Conservation (phyloP, 2,329 filamentous ascomycete genomes). For the Sarocladium oryzae region DNA sequence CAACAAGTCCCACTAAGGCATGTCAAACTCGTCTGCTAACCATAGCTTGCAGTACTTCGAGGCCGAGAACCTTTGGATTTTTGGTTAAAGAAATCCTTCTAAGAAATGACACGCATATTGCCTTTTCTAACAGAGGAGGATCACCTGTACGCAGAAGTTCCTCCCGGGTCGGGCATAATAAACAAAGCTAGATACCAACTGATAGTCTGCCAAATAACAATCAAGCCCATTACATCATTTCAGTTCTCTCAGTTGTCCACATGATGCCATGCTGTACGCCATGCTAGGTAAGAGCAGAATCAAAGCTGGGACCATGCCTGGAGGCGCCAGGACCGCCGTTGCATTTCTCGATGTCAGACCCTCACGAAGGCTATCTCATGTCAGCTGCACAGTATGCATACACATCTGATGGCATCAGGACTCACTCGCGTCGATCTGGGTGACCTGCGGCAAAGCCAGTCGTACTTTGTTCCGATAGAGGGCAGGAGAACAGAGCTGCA, state of each 20-base stretch:
- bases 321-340: too few species aligned
- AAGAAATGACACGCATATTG: not conserved
- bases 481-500: slow-evolving; percentile 73
- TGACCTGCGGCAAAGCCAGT: slow-evolving; percentile 77
- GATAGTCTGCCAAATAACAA: slow-evolving; percentile 5
- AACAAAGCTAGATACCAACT: slow-evolving; percentile 4
- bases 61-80: slow-evolving; percentile 51
- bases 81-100: slow-evolving; percentile 34
- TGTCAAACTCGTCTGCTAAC: slow-evolving; percentile 11
- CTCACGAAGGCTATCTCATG: slow-evolving; percentile 8
- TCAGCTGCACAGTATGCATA: not conserved
- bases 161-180: slow-evolving; percentile 4
- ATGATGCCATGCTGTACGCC: not conserved
- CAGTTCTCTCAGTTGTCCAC: not conserved
- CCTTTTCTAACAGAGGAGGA: not conserved
- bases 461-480: slow-evolving; percentile 92
- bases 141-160: slow-evolving; percentile 5
- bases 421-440: slow-evolving; percentile 96
- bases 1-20: not conserved
- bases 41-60: slow-evolving; percentile 42
- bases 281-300: not conserved
- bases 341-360: too few species aligned
- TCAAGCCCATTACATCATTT: not conserved
- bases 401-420: slow-evolving; percentile 23
- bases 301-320: not conserved